Base-by-base conservation (phyloP, 2,329 filamentous ascomycete species). In the Fusarium sp. region DNA sequence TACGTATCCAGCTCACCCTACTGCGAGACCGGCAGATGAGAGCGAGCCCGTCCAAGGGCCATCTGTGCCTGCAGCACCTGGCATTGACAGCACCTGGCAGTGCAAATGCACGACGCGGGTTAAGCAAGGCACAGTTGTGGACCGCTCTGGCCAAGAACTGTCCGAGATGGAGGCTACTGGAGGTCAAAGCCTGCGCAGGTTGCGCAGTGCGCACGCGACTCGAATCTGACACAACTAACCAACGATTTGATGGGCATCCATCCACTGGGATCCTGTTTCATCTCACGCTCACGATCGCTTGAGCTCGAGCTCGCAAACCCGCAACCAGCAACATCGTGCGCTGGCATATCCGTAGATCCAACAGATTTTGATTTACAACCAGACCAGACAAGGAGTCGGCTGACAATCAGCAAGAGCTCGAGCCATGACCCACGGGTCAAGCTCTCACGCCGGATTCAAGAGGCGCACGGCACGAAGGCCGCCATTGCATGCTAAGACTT, bases 11-110 rank as follows among this genome's bases (percentile, higher is more conserved):
- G 40, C 69, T 68, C 66, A 35, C 31, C 49, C 46, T 66, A 46
- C 71, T 74, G 46, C 53, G 66, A 70, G 60, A 67, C 63, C 72
- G 68, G 75, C 75, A 75, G 68, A 76, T 75, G 64, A 40, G 53
- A 71, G 40, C 24, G 46, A 71, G 42, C 24, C 68, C 57, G 49
- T 55, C 42, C 64, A 63, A 60, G 57, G 42, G 38, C 61, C 31
- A 61, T 35, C 33, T 59, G 67, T 72, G 62, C 59, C 64, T 74
- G 65, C 71, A 62, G 65, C 40, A 33, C 36, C 60, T 31, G 38
- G 64, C 42, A 72, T 74, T 74, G 71, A 74, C 71, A 74, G 71
- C 71, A 46, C 64, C 71, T 66, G 51, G 64, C 71, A 62, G 40
- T 57, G 61, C 60, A 65, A 60, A 71, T 64, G 20, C 35, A 55